Evolutionary conservation across 2,329 filamentous ascomycete genomes (phyloP).

Genomic region (Penicillium sp.): DNA sequence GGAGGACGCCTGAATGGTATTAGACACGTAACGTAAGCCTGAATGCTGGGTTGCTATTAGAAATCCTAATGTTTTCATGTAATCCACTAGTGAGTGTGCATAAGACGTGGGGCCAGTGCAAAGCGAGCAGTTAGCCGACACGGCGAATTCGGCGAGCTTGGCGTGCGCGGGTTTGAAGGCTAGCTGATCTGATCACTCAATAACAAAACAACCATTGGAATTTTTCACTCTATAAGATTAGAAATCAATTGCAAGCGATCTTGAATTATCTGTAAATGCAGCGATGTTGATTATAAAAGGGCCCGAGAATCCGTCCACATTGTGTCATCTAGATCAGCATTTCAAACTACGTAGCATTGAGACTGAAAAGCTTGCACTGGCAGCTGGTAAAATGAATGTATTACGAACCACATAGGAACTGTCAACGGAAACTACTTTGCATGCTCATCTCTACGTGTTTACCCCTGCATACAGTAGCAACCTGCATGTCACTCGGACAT

Average conservation of each 20-base stretch:
- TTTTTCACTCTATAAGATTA: not conserved
- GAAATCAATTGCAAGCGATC: not conserved
- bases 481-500: too few species aligned
- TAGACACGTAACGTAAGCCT: too few species aligned
- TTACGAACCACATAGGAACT: too few species aligned
- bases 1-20: not conserved
- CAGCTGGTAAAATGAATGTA: too few species aligned
- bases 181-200: not conserved
- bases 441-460: too few species aligned
- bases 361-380: too few species aligned
- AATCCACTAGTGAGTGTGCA: too few species aligned
- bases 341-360: not conserved
- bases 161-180: not conserved
- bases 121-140: not conserved
- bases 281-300: not conserved
- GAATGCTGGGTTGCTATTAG: not conserved
- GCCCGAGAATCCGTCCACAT: not conserved
- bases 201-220: not conserved
- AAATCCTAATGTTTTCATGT: too few species aligned
- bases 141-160: not conserved
- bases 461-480: too few species aligned
- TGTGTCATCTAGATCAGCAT: not conserved
- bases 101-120: not conserved
- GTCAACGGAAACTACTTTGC: too few species aligned
- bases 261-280: not conserved